Conservation (phyloP, 169 alveolate genomes). For the Plasmodium chabaudi region DNA sequence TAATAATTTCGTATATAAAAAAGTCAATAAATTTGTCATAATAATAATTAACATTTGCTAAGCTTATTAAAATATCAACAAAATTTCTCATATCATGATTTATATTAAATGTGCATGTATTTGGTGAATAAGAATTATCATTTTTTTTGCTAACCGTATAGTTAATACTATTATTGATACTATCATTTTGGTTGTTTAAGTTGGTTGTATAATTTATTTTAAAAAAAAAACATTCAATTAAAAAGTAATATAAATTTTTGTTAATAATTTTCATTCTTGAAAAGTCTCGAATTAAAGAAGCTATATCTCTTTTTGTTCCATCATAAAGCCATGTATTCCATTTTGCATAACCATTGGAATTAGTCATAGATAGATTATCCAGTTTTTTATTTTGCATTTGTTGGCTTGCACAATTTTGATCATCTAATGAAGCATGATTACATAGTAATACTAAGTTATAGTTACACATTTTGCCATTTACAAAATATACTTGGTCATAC, state of each 20-base stretch:
- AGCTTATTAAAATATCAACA: conserved; percentile 48
- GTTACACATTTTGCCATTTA: not conserved
- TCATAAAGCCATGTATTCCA: conserved; percentile 31
- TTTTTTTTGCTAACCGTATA: too few relatives aligned
- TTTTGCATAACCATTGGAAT: not conserved
- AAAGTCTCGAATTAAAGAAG: conserved; percentile 53
- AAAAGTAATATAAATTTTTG: conserved; percentile 10
- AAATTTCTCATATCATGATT: conserved; percentile 24
- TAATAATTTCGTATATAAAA: conserved; percentile 22
- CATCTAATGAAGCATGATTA: not conserved
- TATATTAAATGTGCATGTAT: too few relatives aligned
- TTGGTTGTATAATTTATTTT: conserved; percentile 5
- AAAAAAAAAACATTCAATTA: conserved; percentile 33
- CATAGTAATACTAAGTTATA: not conserved
- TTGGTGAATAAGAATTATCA: too few relatives aligned
- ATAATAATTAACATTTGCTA: conserved; percentile 35
- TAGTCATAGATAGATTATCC: not conserved
- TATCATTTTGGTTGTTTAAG: too few relatives aligned
- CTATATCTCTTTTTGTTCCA: conserved; percentile 32
- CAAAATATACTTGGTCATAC: conserved; percentile 16
- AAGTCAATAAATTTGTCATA: conserved; percentile 29
- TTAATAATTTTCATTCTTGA: conserved; percentile 34
- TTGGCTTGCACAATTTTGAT: not conserved
- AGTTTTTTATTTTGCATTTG: not conserved
- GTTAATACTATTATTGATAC: too few relatives aligned